phyloP scores from a whole-genome alignment of 441 rosid species.

The Croton laevigatus region DNA sequence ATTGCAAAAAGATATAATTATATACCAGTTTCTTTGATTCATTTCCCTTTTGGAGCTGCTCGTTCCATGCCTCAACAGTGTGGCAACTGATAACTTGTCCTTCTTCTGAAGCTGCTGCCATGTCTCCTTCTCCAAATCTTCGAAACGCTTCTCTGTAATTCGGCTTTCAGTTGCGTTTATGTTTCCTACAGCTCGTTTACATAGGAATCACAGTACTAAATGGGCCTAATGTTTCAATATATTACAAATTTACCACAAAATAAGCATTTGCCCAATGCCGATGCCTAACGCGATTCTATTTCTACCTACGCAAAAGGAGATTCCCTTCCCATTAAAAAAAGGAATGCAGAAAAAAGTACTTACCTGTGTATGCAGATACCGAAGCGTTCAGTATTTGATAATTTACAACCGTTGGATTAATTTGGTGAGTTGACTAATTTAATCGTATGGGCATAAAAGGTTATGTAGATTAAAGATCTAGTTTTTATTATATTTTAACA shows the following conservation, averaged over 20 bases:
- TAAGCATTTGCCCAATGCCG: not conserved
- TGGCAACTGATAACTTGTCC: conserved; percentile 79
- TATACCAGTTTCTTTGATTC: conserved; percentile 68
- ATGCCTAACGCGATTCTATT: not conserved
- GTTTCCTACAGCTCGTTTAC: not conserved
- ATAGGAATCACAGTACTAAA: not conserved
- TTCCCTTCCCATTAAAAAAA: not conserved
- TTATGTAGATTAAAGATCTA: not conserved
- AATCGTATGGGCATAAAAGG: not conserved
- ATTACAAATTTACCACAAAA: conserved; percentile 26
- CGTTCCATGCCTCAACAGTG: conserved; percentile 60
- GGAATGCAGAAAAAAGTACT: not conserved
- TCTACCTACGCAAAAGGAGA: not conserved
- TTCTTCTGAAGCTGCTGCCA: conserved; percentile 72
- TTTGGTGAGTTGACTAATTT: not conserved
- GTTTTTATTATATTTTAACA: not conserved
- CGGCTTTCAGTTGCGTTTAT: not conserved
- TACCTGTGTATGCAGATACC: not conserved
- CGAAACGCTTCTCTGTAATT: not conserved
- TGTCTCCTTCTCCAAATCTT: conserved; percentile 19
- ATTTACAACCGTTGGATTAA: not conserved
- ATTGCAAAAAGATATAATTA: not conserved
- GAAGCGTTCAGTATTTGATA: not conserved
- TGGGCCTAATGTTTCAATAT: not conserved
- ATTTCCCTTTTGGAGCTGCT: conserved; percentile 55